A percentile compares a stretch with the other conserved stretches of the same genome.
phyloP scores from a whole-genome alignment of 108 stramenopile genomes.

The Skeletonema grethae region DNA sequence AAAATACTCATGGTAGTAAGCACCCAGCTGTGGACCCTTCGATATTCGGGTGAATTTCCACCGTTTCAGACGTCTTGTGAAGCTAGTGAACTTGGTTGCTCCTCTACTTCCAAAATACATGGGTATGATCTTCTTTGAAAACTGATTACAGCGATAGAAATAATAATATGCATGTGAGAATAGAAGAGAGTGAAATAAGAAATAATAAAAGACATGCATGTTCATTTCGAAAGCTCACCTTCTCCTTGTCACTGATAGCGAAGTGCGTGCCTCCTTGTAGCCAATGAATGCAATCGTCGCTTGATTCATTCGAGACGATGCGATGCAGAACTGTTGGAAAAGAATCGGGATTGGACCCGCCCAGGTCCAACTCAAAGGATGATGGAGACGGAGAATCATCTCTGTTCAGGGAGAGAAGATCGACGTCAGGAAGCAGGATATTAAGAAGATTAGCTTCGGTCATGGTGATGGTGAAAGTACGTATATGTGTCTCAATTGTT shows the following conservation, averaged over 20 bases:
- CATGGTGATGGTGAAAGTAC: neutral
- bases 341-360: slow-evolving; percentile 8
- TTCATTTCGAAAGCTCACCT: neutral
- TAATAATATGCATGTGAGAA: neutral
- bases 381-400: neutral
- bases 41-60: slow-evolving; percentile 23
- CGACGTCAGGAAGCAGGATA: neutral
- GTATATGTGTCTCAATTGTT: neutral
- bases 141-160: slow-evolving; percentile 15
- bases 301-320: slow-evolving; percentile 27
- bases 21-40: slow-evolving; percentile 55
- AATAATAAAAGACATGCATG: no score
- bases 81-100: slow-evolving; percentile 43
- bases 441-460: neutral
- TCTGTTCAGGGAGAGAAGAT: neutral
- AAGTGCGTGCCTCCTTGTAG: slow-evolving; percentile 36
- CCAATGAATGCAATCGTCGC: slow-evolving; percentile 32
- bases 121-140: slow-evolving; percentile 52
- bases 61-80: slow-evolving; percentile 35
- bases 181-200: no score
- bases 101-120: slow-evolving; percentile 45
- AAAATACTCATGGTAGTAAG: slow-evolving; percentile 47
- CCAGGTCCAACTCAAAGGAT: neutral
- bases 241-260: slow-evolving; percentile 24
- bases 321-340: slow-evolving; percentile 34